These are phyloP conservation scores for Gossypium sturtianum DNA, from an alignment of 345 rosid genomes.

Conservation along the genomic window DNA sequence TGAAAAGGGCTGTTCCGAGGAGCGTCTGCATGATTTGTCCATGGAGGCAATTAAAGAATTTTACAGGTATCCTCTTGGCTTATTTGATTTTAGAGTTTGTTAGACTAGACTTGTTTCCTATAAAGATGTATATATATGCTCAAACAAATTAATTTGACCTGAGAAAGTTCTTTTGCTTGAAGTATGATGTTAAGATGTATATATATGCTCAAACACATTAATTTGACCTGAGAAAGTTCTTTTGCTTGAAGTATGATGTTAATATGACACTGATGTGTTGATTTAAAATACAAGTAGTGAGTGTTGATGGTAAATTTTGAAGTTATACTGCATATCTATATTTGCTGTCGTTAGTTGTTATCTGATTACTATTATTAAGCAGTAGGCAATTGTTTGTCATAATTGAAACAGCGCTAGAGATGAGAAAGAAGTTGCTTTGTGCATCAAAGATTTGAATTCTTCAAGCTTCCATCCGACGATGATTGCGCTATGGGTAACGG, in stretches of 20 bases:
- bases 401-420: conserved; percentile 59
- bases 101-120: neutral
- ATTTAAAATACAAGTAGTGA: too few relatives aligned
- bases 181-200: neutral
- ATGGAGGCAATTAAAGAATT: conserved; percentile 78
- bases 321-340: neutral
- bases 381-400: neutral
- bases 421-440: conserved; percentile 71
- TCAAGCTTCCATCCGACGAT: conserved; percentile 77
- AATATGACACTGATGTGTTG: too few relatives aligned
- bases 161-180: too few relatives aligned
- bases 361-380: neutral
- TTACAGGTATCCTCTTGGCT: conserved; percentile 56
- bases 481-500: conserved; percentile 87
- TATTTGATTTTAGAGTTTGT: neutral
- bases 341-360: neutral
- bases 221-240: too few relatives aligned
- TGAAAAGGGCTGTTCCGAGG: conserved; percentile 56
- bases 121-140: neutral
- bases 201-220: too few relatives aligned
- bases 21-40: conserved; percentile 49
- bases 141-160: neutral
- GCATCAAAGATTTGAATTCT: conserved; percentile 82
- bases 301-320: too few relatives aligned
- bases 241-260: too few relatives aligned